Conservation (phyloP, 2,329 filamentous ascomycete genomes). For the Cercospora citrullina region DNA sequence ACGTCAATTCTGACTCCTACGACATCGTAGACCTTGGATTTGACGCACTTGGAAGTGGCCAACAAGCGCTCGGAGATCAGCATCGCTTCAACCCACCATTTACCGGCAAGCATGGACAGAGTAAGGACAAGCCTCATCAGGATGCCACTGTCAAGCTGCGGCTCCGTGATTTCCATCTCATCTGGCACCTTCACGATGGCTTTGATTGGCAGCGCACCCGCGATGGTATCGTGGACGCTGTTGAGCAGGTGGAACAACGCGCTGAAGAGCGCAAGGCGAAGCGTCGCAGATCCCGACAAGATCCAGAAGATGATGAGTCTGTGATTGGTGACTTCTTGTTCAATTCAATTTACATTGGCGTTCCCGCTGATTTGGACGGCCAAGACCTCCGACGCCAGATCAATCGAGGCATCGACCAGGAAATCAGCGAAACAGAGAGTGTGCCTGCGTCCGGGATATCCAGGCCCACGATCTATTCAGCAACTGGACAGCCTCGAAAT, state of each 20-base stretch:
- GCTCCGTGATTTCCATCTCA: slow-evolving; percentile 84
- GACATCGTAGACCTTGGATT: slow-evolving; percentile 40
- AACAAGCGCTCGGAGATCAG: slow-evolving; percentile 32
- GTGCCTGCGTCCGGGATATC: slow-evolving; percentile 69
- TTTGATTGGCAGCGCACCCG: slow-evolving; percentile 94
- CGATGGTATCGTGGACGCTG: slow-evolving; percentile 80
- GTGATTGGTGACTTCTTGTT: slow-evolving; percentile 94
- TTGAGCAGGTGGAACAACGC: slow-evolving; percentile 81
- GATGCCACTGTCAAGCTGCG: slow-evolving; percentile 65
- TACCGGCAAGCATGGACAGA: slow-evolving; percentile 4
- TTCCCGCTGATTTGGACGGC: slow-evolving; percentile 78
- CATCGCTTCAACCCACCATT: slow-evolving; percentile 38
- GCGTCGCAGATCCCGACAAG: slow-evolving; percentile 56
- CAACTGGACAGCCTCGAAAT: slow-evolving; percentile 32
- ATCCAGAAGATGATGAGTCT: slow-evolving; percentile 73
- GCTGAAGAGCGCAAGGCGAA: slow-evolving; percentile 70
- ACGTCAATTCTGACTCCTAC: slow-evolving; percentile 33
- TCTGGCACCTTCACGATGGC: slow-evolving; percentile 97
- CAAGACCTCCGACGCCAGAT: slow-evolving; percentile 79
- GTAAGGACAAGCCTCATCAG: background rate
- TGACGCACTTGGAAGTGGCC: slow-evolving; percentile 34
- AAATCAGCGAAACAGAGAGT: slow-evolving; percentile 84
- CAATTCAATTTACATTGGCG: slow-evolving; percentile 97
- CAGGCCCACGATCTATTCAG: slow-evolving; percentile 55
- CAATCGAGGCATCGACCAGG: slow-evolving; percentile 83